A percentile compares a stretch with the other conserved stretches of the same genome.
phyloP scores from a whole-genome alignment of 1,284 basidiomycete genomes.

The Pyrrhoderma lamaoense region DNA sequence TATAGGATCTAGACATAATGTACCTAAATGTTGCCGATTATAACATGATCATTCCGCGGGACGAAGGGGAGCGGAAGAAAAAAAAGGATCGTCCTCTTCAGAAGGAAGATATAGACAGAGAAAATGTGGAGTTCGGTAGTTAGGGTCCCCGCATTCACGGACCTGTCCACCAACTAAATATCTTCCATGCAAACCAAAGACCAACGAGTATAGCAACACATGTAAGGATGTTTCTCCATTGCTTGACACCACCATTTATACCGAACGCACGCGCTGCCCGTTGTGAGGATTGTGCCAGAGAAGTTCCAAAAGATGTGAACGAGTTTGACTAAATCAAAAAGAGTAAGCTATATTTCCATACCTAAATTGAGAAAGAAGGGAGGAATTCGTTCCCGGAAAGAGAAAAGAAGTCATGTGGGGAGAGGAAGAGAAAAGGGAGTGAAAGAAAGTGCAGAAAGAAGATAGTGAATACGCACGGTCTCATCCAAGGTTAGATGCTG shows the following conservation, averaged over 20 bases:
- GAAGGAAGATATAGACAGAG: no score
- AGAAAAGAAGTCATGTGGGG: no score
- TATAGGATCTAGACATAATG: no score
- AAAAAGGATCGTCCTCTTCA: no score
- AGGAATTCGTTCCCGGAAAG: no score
- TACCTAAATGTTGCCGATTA: no score
- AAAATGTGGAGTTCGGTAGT: no score
- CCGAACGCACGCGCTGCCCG: constrained; percentile 67
- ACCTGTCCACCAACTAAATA: constrained; percentile 27
- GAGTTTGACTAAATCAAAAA: constrained; percentile 44
- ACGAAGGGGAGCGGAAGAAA: no score
- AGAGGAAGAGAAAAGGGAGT: background rate
- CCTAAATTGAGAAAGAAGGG: background rate
- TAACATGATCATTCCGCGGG: no score
- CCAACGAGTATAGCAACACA: constrained; percentile 39
- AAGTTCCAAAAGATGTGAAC: constrained; percentile 55
- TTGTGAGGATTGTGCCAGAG: constrained; percentile 55
- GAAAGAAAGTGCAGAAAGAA: constrained; percentile 1
- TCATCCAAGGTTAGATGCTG: constrained; percentile 72
- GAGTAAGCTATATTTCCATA: background rate
- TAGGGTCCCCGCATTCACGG: no score
- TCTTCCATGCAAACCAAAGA: constrained; percentile 40
- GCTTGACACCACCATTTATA: constrained; percentile 50
- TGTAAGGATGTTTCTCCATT: constrained; percentile 57
- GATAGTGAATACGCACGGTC: constrained; percentile 42